Conservation (phyloP, 148 eudicot genomes). For the Cornus florida region DNA sequence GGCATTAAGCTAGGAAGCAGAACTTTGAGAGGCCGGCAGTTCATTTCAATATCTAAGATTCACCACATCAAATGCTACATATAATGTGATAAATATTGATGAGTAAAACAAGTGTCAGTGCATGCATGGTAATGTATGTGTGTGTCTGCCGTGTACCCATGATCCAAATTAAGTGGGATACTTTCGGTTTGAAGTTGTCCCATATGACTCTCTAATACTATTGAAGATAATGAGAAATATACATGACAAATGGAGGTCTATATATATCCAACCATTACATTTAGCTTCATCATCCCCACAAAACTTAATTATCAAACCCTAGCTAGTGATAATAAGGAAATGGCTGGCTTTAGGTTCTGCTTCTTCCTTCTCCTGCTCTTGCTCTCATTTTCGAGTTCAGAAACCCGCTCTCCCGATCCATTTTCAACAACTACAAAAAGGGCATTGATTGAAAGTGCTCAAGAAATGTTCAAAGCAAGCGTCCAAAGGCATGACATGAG, state of each 20-base stretch:
- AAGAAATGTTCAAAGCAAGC: constrained; percentile 35
- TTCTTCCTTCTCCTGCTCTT: constrained; percentile 26
- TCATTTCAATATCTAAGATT: too few relatives aligned
- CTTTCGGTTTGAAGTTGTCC: not conserved
- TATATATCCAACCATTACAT: constrained; percentile 13
- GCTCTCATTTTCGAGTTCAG: constrained; percentile 13
- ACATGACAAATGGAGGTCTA: constrained; percentile 10
- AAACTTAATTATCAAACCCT: not conserved
- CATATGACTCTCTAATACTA: not conserved
- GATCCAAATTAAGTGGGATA: not conserved
- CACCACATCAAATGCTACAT: too few relatives aligned
- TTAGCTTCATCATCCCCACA: not conserved
- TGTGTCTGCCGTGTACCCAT: not conserved
- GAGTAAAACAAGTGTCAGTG: not conserved
- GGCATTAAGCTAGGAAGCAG: too few relatives aligned
- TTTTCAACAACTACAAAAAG: constrained; percentile 5
- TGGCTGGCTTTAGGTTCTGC: constrained; percentile 35
- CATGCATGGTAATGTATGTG: not conserved
- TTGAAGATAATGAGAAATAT: not conserved
- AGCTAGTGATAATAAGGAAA: not conserved
- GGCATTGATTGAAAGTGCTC: constrained; percentile 30
- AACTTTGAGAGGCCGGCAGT: too few relatives aligned
- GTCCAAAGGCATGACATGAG: constrained; percentile 14
- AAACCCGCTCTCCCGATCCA: constrained; percentile 20
- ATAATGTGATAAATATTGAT: not conserved